Evolutionary conservation across 2,329 filamentous ascomycete genomes (phyloP).

Genomic region (Cladosporium sp.): DNA sequence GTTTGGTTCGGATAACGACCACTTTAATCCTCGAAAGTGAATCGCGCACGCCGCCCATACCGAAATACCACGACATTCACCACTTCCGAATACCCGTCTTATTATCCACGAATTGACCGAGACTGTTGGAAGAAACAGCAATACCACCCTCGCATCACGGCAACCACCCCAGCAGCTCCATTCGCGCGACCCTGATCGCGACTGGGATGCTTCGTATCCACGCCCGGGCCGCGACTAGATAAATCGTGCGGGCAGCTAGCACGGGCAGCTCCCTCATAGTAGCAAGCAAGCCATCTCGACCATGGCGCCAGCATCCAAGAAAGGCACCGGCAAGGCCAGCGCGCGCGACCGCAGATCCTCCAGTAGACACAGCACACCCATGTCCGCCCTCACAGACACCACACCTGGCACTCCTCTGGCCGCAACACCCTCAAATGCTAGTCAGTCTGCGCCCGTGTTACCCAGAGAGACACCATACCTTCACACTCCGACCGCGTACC

Average conservation of each 20-base stretch:
- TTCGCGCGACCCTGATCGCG: background rate
- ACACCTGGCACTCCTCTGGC: constrained; percentile 52
- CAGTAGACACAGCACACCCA: constrained; percentile 78
- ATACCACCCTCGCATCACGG: background rate
- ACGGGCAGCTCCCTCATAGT: constrained; percentile 78
- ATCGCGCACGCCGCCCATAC: background rate
- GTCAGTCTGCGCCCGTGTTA: constrained; percentile 54
- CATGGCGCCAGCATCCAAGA: constrained; percentile 34
- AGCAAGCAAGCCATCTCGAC: constrained; percentile 71
- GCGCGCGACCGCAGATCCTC: constrained; percentile 64
- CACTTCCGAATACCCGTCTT: background rate
- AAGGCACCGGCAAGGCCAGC: constrained; percentile 30
- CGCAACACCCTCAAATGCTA: constrained; percentile 63
- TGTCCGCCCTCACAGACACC: constrained; percentile 49
- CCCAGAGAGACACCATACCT: constrained; percentile 61
- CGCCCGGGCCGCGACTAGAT: constrained; percentile 8
- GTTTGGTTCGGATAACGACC: background rate
- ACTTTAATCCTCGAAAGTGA: background rate
- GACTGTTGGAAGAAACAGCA: background rate
- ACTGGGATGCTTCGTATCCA: constrained; percentile 7
- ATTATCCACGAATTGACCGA: too few relatives aligned
- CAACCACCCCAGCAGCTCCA: background rate
- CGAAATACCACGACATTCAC: background rate
- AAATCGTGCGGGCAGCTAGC: constrained; percentile 65
- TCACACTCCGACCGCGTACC: constrained; percentile 58